These are phyloP conservation scores for Cyanidium caldarium DNA, from an alignment of 23 red algal species.

Conservation along the genomic window DNA sequence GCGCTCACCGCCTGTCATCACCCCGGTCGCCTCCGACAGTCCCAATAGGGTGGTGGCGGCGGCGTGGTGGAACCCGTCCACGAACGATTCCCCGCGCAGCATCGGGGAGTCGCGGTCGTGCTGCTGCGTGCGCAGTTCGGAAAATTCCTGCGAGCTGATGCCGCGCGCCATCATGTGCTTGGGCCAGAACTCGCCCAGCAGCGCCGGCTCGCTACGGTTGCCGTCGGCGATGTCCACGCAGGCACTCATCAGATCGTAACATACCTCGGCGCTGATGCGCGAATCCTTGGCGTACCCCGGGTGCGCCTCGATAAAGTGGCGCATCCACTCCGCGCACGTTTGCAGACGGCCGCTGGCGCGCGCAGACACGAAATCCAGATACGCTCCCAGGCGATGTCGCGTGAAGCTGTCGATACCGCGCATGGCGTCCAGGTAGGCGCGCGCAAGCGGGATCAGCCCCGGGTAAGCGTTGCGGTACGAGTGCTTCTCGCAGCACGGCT, in stretches of 20 bases:
- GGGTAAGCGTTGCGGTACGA: slow-evolving; percentile 30
- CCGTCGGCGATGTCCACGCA: slow-evolving; percentile 43
- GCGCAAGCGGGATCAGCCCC: slow-evolving; percentile 81
- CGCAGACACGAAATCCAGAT: slow-evolving; percentile 84
- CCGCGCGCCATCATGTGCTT: neutral
- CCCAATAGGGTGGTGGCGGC: too few species aligned
- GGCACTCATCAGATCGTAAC: slow-evolving; percentile 58
- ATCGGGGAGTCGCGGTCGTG: neutral
- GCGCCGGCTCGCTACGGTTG: slow-evolving; percentile 21
- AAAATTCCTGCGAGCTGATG: neutral
- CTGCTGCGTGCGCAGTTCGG: neutral
- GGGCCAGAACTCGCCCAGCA: slow-evolving; percentile 55
- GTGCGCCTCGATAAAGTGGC: slow-evolving; percentile 66
- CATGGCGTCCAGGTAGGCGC: slow-evolving; percentile 75
- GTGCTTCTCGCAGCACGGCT: slow-evolving; percentile 13
- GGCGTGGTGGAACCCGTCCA: neutral
- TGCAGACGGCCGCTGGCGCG: slow-evolving; percentile 36
- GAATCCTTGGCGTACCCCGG: slow-evolving; percentile 53
- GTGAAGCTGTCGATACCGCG: slow-evolving; percentile 30
- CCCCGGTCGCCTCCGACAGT: too few species aligned
- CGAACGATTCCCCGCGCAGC: neutral
- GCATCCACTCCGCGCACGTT: slow-evolving; percentile 64
- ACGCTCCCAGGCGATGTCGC: slow-evolving; percentile 21
- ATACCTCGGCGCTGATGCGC: slow-evolving; percentile 28
- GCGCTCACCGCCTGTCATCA: too few species aligned